Evolutionary conservation across 1,284 basidiomycete species (phyloP).

Genomic region (Meripilus lineatus): DNA sequence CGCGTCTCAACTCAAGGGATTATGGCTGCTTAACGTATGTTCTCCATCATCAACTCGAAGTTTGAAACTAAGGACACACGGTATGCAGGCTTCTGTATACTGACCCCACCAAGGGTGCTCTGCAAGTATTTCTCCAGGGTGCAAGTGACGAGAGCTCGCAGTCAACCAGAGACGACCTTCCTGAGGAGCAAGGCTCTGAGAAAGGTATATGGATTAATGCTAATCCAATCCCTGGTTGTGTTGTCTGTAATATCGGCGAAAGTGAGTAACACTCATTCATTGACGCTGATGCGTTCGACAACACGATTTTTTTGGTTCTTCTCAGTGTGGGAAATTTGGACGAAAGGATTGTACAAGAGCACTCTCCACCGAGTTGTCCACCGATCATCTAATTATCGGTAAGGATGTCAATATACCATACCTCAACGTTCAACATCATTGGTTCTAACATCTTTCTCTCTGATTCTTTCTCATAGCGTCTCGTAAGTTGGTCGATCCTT

Average conservation of each 20-base stretch:
- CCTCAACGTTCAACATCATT: not conserved
- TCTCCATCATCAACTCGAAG: not conserved
- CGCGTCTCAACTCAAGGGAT: constrained; percentile 52
- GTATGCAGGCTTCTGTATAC: constrained; percentile 65
- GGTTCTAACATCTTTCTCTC: not conserved
- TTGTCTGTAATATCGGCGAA: constrained; percentile 83
- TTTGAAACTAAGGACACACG: not conserved
- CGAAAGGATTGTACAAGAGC: constrained; percentile 70
- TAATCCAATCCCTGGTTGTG: constrained; percentile 71
- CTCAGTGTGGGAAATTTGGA: constrained; percentile 84
- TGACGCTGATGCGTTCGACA: not conserved
- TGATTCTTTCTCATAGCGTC: constrained; percentile 34
- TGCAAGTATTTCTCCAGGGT: constrained; percentile 75
- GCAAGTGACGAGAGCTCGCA: no score
- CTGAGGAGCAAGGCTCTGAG: constrained; percentile 45
- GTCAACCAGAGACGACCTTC: constrained; percentile 33
- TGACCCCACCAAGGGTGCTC: constrained; percentile 70
- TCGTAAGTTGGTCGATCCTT: constrained; percentile 41
- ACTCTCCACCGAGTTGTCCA: constrained; percentile 82
- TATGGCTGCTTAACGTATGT: constrained; percentile 82
- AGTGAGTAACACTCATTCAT: constrained; percentile 43
- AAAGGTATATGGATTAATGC: constrained; percentile 74
- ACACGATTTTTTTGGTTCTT: not conserved
- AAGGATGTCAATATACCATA: constrained; percentile 12
- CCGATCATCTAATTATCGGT: constrained; percentile 68